Percentiles rank a stretch among this genome's conserved stretches.
phyloP scores from a whole-genome alignment of 1,284 basidiomycete genomes.

The Cutaneotrichosporon mucoides region DNA sequence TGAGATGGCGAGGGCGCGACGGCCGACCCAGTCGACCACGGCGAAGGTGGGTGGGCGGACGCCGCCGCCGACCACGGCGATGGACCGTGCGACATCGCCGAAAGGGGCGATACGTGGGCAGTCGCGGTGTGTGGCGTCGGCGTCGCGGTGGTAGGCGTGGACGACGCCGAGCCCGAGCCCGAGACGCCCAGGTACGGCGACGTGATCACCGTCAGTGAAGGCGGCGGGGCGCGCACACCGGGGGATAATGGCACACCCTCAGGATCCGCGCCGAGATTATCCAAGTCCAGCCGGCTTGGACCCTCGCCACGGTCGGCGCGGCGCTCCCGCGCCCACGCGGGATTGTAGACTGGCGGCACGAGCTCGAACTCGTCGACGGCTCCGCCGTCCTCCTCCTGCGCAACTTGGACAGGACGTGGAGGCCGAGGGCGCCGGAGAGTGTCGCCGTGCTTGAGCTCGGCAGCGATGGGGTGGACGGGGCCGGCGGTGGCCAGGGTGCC shows the following conservation, averaged over 20 bases:
- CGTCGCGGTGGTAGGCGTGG: background rate
- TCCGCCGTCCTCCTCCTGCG: slow-evolving; percentile 12
- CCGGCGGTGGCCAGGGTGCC: background rate
- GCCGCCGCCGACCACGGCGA: no score
- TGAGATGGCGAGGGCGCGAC: no score
- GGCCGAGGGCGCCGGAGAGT: background rate
- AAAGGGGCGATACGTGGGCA: background rate
- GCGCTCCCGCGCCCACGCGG: slow-evolving; percentile 7
- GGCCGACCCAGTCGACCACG: no score
- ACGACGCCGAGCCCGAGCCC: background rate
- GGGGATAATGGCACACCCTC: background rate
- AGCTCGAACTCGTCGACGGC: slow-evolving; percentile 7
- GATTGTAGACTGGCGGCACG: slow-evolving; percentile 11
- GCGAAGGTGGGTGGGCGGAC: no score
- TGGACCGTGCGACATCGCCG: background rate
- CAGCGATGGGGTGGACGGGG: slow-evolving; percentile 1
- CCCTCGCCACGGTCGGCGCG: background rate
- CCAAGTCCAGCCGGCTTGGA: background rate
- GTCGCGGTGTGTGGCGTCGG: background rate
- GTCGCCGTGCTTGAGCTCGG: slow-evolving; percentile 3
- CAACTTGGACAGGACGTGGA: background rate
- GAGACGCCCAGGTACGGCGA: background rate
- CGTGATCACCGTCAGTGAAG: background rate
- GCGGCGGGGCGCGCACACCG: background rate
- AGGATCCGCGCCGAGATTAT: background rate